These are phyloP conservation scores for Ascochyta fabae DNA, from an alignment of 2,329 filamentous ascomycete genomes.

Conservation along the genomic window DNA sequence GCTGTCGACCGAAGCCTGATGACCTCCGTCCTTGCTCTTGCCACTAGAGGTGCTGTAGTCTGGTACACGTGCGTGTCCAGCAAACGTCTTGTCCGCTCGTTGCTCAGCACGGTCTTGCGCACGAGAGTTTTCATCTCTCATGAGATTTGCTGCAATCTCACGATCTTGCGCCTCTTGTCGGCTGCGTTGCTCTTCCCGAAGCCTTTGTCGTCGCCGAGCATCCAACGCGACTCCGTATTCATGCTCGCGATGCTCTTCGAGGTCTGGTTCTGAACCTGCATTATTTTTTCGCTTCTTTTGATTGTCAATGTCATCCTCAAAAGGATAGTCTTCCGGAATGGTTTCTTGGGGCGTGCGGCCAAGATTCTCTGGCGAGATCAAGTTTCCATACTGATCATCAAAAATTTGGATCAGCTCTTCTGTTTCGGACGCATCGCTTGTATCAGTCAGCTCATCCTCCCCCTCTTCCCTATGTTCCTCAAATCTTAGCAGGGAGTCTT, in stretches of 20 bases:
- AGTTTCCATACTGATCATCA: no score
- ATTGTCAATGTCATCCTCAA: no score
- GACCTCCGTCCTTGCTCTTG: no score
- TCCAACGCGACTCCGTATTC: no score
- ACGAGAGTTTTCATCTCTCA: conserved; percentile 29
- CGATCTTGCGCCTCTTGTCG: conserved; percentile 36
- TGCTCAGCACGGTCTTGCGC: conserved; percentile 29
- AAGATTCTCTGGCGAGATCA: no score
- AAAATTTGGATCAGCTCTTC: background rate
- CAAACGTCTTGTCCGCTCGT: conserved; percentile 26
- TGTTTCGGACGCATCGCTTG: background rate
- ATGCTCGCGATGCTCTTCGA: no score
- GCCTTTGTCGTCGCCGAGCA: conserved; percentile 16
- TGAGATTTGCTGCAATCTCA: conserved; percentile 19
- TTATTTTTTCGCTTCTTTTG: no score
- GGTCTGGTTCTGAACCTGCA: no score
- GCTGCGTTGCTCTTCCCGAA: conserved; percentile 26
- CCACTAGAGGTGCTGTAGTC: no score
- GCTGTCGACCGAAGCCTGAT: no score
- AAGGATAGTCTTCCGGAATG: no score
- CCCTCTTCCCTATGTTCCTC: background rate
- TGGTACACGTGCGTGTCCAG: conserved; percentile 15
- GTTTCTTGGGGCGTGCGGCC: no score
- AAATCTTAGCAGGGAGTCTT: background rate
- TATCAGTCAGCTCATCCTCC: background rate